Evolutionary conservation across 2,329 filamentous ascomycete genomes (phyloP).

Genomic region (Fusarium phyllophilum): DNA sequence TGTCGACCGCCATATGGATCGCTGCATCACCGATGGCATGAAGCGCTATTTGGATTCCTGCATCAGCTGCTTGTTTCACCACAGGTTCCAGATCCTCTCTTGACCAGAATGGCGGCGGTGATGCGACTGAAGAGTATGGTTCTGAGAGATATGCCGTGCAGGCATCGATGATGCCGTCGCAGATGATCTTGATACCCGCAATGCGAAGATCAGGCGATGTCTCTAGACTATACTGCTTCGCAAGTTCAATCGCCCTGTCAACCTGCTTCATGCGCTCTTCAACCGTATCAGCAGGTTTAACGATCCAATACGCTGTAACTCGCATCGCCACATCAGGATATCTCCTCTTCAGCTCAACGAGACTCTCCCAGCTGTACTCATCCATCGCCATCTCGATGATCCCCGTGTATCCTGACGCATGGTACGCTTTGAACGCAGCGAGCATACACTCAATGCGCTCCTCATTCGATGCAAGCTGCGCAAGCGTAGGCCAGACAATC

Average conservation of each 20-base stretch:
- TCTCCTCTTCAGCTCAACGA: constrained; percentile 55
- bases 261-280: constrained; percentile 58
- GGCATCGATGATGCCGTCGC: constrained; percentile 71
- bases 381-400: constrained; percentile 72
- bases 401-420: constrained; percentile 63
- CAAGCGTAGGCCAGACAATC: constrained; percentile 66
- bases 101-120: constrained; percentile 63
- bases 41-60: constrained; percentile 67
- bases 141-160: constrained; percentile 69
- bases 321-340: constrained; percentile 52
- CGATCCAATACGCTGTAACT: constrained; percentile 67
- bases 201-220: constrained; percentile 57
- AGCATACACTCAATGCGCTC: constrained; percentile 60
- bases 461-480: constrained; percentile 56
- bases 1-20: constrained; percentile 65
- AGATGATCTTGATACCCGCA: constrained; percentile 71
- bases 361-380: constrained; percentile 63
- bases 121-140: constrained; percentile 61
- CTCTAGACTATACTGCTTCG: constrained; percentile 47
- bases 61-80: constrained; percentile 61
- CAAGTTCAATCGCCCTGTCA: constrained; percentile 58
- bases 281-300: constrained; percentile 57
- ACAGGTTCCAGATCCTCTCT: constrained; percentile 62
- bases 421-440: constrained; percentile 61
- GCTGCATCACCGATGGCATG: constrained; percentile 72